phyloP scores from a whole-genome alignment of 2,329 filamentous ascomycete genomes.

The Westerdykella ornata region DNA sequence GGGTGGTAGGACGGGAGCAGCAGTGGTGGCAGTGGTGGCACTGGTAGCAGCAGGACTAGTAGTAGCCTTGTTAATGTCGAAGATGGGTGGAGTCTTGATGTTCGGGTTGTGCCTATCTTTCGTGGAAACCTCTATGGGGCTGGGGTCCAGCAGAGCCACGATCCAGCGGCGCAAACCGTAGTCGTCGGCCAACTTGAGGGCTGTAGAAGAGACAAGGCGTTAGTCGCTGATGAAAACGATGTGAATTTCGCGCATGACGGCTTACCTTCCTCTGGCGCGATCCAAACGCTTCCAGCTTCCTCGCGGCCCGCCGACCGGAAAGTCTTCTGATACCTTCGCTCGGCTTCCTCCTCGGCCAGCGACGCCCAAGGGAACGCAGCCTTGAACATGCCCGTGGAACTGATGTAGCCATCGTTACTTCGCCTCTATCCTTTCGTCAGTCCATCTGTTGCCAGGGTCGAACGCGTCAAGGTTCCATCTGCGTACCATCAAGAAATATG shows the following conservation, averaged over 20 bases:
- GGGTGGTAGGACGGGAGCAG: conserved; percentile 23
- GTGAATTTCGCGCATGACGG: conserved; percentile 2
- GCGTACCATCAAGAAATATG: conserved; percentile 86
- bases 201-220: conserved; percentile 42
- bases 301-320: conserved; percentile 75
- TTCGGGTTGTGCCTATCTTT: conserved; percentile 62
- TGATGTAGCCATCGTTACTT: conserved; percentile 76
- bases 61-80: conserved; percentile 50
- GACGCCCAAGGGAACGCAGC: conserved; percentile 77
- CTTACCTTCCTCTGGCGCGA: conserved; percentile 66
- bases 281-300: conserved; percentile 96
- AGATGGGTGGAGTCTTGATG: conserved; percentile 76
- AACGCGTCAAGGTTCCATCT: conserved; percentile 9
- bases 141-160: conserved; percentile 81
- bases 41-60: conserved; percentile 8
- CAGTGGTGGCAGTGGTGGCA: no score
- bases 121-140: conserved; percentile 62
- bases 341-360: conserved; percentile 62
- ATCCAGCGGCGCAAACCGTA: conserved; percentile 86
- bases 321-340: conserved; percentile 79
- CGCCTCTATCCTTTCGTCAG: conserved; percentile 53
- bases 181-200: conserved; percentile 75
- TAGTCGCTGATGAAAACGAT: background rate
- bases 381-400: conserved; percentile 88
- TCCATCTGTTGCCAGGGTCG: conserved; percentile 10